Base-by-base conservation (phyloP, 2,329 filamentous ascomycete genomes). In the Microsporum ferrugineum region DNA sequence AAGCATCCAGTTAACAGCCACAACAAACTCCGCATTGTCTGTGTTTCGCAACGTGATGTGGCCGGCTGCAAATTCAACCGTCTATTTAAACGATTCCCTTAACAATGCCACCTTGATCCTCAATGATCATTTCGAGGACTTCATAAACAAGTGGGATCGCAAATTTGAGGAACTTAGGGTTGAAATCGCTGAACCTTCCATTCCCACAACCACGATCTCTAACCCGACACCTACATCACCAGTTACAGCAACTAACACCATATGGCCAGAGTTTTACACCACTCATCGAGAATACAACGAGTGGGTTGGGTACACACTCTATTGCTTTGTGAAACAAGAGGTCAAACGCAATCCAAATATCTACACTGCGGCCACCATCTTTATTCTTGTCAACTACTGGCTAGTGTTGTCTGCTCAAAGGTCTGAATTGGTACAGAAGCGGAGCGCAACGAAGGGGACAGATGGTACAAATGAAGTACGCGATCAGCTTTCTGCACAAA, bases 1-100 rank as follows among this genome's bases (percentile, higher is more conserved):
- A n/a, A 63, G 64, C 27, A 57, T 66, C 14, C 65, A 69, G 57
- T 34, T 68, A 43, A 65, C 66, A 14, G 62, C 61, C 39, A 60
- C 65, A 8, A 58, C 64, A 12, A 65, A 67, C 31, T 61, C 38
- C 4, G 55, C 38, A 2, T 7, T 41, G 3, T 57, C 55, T 10
- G 6, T 39, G 34, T 38, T 57, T n/a, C 38, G 34, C 23, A 57
- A 57, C 23, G 38, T 39, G 7, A 14, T 41, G 34, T 39, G 55
- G 34, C 33, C 34, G 14, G 38, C 14, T 7, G 12, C 2, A 23
- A 57, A 57, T 27, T 38, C 55, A 41, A 27, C 33, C 10, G 2
- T 8, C n/a, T 6, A 7, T 12, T 17, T 14, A 17, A 29, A 56
- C n/a, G 33, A 38, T 7, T 29, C 38, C 39, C 31, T 39, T 2